Evolutionary conservation across 23 red algal genomes (phyloP).

Genomic region (Gracilaria gracilis): DNA sequence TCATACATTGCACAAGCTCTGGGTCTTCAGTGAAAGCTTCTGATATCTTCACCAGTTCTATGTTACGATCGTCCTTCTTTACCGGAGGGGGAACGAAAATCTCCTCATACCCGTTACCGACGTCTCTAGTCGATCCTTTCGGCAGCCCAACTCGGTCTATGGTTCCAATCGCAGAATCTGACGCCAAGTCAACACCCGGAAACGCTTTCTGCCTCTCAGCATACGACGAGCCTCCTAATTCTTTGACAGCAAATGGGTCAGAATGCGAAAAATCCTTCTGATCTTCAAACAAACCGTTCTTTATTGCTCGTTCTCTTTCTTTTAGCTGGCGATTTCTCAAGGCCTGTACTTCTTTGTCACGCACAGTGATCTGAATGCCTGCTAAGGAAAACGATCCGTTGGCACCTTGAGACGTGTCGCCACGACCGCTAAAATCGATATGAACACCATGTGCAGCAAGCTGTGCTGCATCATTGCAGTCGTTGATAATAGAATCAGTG

Average conservation of each 20-base stretch:
- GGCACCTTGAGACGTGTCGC: background rate
- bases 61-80: slow-evolving; percentile 13
- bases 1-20: slow-evolving; percentile 65
- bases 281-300: slow-evolving; percentile 15
- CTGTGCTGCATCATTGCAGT: slow-evolving; percentile 43
- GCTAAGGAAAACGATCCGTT: slow-evolving; percentile 21
- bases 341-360: slow-evolving; percentile 26
- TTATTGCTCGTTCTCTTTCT: slow-evolving; percentile 44
- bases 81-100: slow-evolving; percentile 73
- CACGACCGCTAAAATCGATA: slow-evolving; percentile 20
- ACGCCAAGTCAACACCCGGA: slow-evolving; percentile 51
- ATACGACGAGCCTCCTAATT: slow-evolving; percentile 49
- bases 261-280: background rate
- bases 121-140: slow-evolving; percentile 57
- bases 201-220: slow-evolving; percentile 56
- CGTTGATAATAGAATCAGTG: slow-evolving; percentile 47
- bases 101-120: slow-evolving; percentile 81
- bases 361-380: slow-evolving; percentile 42
- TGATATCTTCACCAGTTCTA: slow-evolving; percentile 42
- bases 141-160: slow-evolving; percentile 73
- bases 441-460: slow-evolving; percentile 12
- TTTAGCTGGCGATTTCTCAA: slow-evolving; percentile 33
- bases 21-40: slow-evolving; percentile 48
- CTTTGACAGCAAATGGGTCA: slow-evolving; percentile 1
- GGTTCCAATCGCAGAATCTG: slow-evolving; percentile 59